phyloP scores from a whole-genome alignment of 331 rosid genomes.

The Malus hybrid region DNA sequence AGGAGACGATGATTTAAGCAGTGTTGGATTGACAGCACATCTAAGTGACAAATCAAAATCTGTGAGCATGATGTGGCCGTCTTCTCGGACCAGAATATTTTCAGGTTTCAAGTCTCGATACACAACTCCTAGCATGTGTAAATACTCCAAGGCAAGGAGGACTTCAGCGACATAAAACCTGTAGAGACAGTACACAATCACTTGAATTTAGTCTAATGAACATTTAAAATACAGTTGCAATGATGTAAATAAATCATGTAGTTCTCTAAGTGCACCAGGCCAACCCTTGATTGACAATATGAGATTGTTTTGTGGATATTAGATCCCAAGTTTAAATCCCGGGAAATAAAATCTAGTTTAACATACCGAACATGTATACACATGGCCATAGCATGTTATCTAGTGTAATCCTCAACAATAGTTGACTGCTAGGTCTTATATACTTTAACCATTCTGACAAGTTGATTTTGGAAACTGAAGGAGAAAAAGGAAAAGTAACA shows the following conservation, averaged over 20 bases:
- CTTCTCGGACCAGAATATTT: conserved; percentile 90
- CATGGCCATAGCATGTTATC: not conserved
- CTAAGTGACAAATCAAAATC: conserved; percentile 90
- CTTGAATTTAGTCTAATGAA: conserved; percentile 8
- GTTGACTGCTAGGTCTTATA: not conserved
- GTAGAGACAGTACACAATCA: conserved; percentile 2
- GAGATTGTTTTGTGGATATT: not conserved
- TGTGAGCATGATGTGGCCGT: conserved; percentile 96
- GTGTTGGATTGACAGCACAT: conserved; percentile 70
- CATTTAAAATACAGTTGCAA: not conserved
- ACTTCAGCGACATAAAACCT: conserved; percentile 96
- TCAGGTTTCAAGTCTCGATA: conserved; percentile 97
- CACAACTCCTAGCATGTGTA: conserved; percentile 95
- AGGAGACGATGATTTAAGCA: conserved; percentile 68
- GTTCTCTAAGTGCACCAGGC: not conserved
- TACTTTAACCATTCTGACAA: not conserved
- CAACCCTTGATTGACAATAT: not conserved
- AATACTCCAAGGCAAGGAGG: conserved; percentile 89
- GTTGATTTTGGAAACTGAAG: not conserved
- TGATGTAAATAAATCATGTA: not conserved
- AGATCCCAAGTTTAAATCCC: not conserved
- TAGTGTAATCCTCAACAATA: not conserved
- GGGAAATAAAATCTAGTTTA: not conserved
- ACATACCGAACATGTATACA: not conserved
- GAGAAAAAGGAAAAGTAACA: not conserved